A percentile compares a stretch with the other conserved stretches of the same genome.
Conservation (phyloP, 495 filamentous ascomycete species). For the Aspergillus affinis region DNA sequence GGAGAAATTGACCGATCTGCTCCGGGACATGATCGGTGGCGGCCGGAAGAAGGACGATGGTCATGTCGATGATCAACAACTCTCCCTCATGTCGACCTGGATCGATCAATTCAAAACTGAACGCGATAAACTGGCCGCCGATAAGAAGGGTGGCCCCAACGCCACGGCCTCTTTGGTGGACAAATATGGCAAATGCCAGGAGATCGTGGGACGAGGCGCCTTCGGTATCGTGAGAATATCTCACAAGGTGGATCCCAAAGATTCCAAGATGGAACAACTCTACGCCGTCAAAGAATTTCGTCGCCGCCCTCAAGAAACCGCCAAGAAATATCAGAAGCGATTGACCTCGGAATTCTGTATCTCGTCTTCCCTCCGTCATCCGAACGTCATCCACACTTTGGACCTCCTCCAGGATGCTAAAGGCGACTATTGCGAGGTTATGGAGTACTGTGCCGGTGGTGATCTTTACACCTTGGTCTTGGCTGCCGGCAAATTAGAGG, state of each 20-base stretch:
- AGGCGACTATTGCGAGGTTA: slow-evolving; percentile 98
- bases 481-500: slow-evolving; percentile 88
- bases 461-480: slow-evolving; percentile 96
- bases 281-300: slow-evolving; percentile 99
- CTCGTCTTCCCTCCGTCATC: slow-evolving; percentile 91
- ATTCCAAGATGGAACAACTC: slow-evolving; percentile 80
- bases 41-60: slow-evolving; percentile 65
- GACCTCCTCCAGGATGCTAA: slow-evolving; percentile 95
- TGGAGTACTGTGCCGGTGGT: slow-evolving; percentile 98
- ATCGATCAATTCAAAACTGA: slow-evolving; percentile 91
- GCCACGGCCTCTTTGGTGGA: slow-evolving; percentile 82
- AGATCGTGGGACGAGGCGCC: slow-evolving; percentile 94
- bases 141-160: slow-evolving; percentile 76
- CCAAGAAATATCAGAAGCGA: slow-evolving; percentile 96
- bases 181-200: slow-evolving; percentile 99
- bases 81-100: slow-evolving; percentile 94
- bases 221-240: slow-evolving; percentile 98
- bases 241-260: slow-evolving; percentile 86
- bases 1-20: slow-evolving; percentile 92
- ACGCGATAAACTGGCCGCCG: slow-evolving; percentile 70
- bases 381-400: slow-evolving; percentile 97
- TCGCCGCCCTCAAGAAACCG: slow-evolving; percentile 85
- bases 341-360: slow-evolving; percentile 99
- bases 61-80: slow-evolving; percentile 70
- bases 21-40: slow-evolving; percentile 75